Evolutionary conservation across 495 filamentous ascomycete species (phyloP).

Genomic region (Tuber melanosporum): DNA sequence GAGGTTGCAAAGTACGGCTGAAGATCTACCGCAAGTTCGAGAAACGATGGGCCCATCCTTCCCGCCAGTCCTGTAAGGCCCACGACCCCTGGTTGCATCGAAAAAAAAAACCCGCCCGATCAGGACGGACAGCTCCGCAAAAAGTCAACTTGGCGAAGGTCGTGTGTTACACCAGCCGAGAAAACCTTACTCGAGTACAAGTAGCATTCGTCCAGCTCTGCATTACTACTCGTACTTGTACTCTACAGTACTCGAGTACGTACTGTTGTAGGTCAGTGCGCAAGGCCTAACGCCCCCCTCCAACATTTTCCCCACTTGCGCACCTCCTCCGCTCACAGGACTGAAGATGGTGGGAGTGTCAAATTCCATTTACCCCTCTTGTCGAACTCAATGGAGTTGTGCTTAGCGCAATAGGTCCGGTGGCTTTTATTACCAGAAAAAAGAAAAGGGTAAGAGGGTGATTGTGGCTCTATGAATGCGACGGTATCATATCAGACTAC

Average conservation of each 20-base stretch:
- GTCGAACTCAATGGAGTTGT: background rate
- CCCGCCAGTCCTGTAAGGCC: slow-evolving; percentile 24
- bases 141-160: slow-evolving; percentile 15
- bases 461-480: background rate
- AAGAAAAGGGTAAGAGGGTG: background rate
- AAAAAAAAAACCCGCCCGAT: slow-evolving; percentile 38
- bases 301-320: background rate
- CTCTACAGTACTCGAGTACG: no score
- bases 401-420: background rate
- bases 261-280: slow-evolving; percentile 26
- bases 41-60: slow-evolving; percentile 39
- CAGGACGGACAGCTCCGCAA: slow-evolving; percentile 36
- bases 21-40: slow-evolving; percentile 32
- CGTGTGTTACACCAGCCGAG: slow-evolving; percentile 35
- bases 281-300: background rate
- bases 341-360: background rate
- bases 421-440: background rate
- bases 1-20: slow-evolving; percentile 38
- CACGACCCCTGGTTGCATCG: slow-evolving; percentile 31
- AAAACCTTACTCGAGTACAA: slow-evolving; percentile 30
- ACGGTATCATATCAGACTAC: no score
- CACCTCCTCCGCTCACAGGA: background rate
- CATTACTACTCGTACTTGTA: background rate
- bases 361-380: background rate
- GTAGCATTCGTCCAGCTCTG: slow-evolving; percentile 21